Conservation (phyloP, 2,329 filamentous ascomycete species). For the Thielaviopsis musarum region DNA sequence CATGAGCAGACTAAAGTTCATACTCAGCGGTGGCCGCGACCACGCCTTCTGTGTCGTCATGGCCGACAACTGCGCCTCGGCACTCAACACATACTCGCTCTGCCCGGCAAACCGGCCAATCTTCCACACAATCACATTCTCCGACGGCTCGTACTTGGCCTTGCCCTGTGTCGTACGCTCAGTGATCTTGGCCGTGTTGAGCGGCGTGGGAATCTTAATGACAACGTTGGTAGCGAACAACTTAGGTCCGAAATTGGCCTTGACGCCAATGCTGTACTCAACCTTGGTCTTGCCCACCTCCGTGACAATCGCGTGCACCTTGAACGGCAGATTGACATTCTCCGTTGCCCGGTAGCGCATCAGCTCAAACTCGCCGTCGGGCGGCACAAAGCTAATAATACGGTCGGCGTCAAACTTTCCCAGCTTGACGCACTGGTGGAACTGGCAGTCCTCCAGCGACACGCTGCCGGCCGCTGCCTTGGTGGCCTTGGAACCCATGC, state of each 20-base stretch:
- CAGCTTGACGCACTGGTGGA: constrained; percentile 96
- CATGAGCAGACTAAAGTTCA: constrained; percentile 92
- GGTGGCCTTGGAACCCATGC: constrained; percentile 70
- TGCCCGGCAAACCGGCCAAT: constrained; percentile 97
- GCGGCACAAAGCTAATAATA: constrained; percentile 92
- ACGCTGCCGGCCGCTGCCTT: constrained; percentile 92
- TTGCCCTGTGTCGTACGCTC: constrained; percentile 91
- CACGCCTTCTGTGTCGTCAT: constrained; percentile 98
- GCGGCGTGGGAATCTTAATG: constrained; percentile 81
- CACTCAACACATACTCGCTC: constrained; percentile 85
- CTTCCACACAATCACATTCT: constrained; percentile 98
- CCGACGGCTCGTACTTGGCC: constrained; percentile 93
- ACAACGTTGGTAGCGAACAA: constrained; percentile 95
- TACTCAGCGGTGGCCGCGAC: constrained; percentile 79
- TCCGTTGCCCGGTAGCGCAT: constrained; percentile 98
- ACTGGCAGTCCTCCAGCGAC: constrained; percentile 92
- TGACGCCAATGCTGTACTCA: constrained; percentile 94
- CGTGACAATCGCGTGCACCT: constrained; percentile 96
- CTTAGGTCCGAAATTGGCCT: constrained; percentile 91
- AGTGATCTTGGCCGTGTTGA: constrained; percentile 89
- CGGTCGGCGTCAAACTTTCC: constrained; percentile 93
- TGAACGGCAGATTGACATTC: constrained; percentile 97
- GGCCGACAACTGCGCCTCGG: constrained; percentile 80
- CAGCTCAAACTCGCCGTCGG: constrained; percentile 93
- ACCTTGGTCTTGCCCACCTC: constrained; percentile 95